Evolutionary conservation across 495 filamentous ascomycete species (phyloP).

Genomic region (Talaromyces liani): DNA sequence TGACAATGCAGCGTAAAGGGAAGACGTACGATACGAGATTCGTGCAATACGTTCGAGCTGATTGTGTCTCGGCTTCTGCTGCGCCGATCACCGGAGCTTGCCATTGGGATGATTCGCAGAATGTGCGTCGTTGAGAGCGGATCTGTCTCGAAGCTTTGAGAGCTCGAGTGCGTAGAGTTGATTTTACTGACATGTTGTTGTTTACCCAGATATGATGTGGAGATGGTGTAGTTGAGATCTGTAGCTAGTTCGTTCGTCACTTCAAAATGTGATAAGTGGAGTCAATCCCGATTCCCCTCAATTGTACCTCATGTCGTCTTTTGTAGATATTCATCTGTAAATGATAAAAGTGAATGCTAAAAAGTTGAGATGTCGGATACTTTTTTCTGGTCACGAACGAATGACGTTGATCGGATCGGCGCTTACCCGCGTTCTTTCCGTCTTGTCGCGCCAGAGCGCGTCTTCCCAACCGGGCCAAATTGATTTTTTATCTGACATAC

Average conservation of each 20-base stretch:
- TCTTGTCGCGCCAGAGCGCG: constrained; percentile 25
- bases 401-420: constrained; percentile 24
- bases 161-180: neutral
- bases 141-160: neutral
- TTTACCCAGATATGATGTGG: neutral
- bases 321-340: neutral
- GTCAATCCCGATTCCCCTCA: neutral
- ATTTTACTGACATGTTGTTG: constrained; percentile 2
- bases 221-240: neutral
- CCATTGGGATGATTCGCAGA: neutral
- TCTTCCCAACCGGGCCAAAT: constrained; percentile 21
- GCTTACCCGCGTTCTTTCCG: constrained; percentile 17
- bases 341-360: neutral
- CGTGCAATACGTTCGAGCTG: constrained; percentile 49
- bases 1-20: neutral
- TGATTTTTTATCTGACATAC: constrained; percentile 7
- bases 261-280: neutral
- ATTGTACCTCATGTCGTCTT: neutral
- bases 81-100: constrained; percentile 14
- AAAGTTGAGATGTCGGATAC: neutral
- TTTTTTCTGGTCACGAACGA: neutral
- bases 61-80: constrained; percentile 40
- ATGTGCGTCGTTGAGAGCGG: constrained; percentile 1
- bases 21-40: constrained; percentile 46
- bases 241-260: neutral